Evolutionary conservation across 2,329 filamentous ascomycete species (phyloP).

Genomic region (Aschersonia sp.): DNA sequence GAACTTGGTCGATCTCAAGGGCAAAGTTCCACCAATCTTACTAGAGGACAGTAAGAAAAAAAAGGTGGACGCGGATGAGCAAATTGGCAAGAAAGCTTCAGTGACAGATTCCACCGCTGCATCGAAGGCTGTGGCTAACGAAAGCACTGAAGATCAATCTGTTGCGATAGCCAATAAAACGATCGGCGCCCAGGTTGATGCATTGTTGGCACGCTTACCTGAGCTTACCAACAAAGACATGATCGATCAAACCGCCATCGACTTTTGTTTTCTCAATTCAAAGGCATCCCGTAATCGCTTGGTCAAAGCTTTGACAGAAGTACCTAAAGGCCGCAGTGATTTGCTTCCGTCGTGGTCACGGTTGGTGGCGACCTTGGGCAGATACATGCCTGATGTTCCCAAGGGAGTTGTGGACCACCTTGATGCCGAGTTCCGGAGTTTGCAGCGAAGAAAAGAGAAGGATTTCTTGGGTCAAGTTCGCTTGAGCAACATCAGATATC

Average conservation of each 20-base stretch:
- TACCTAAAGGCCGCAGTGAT: slow-evolving; percentile 87
- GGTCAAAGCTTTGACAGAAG: slow-evolving; percentile 83
- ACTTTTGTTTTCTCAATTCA: slow-evolving; percentile 97
- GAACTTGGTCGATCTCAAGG: slow-evolving; percentile 87
- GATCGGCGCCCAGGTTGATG: slow-evolving; percentile 91
- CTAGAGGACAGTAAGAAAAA: slow-evolving; percentile 94
- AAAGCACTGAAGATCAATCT: slow-evolving; percentile 64
- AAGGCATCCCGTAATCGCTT: slow-evolving; percentile 93
- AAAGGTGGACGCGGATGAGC: slow-evolving; percentile 68
- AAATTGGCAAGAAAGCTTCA: slow-evolving; percentile 60
- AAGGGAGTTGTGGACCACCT: slow-evolving; percentile 85
- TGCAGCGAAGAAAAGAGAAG: slow-evolving; percentile 94
- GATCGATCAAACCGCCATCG: slow-evolving; percentile 83
- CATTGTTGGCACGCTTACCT: slow-evolving; percentile 72
- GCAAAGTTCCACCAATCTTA: slow-evolving; percentile 85
- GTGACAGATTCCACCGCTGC: slow-evolving; percentile 34
- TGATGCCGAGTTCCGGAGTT: slow-evolving; percentile 90
- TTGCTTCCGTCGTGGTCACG: slow-evolving; percentile 85
- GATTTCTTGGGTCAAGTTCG: slow-evolving; percentile 92
- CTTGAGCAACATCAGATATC: slow-evolving; percentile 89
- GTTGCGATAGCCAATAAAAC: slow-evolving; percentile 96
- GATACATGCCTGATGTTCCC: slow-evolving; percentile 88
- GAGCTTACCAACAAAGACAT: slow-evolving; percentile 84
- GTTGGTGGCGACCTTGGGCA: slow-evolving; percentile 80
- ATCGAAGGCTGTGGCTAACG: slow-evolving; percentile 29